Evolutionary conservation across 163 green algal species (phyloP), one percentile per base, ranked within the genome.

Genomic region (Scenedesmus sp.): DNA sequence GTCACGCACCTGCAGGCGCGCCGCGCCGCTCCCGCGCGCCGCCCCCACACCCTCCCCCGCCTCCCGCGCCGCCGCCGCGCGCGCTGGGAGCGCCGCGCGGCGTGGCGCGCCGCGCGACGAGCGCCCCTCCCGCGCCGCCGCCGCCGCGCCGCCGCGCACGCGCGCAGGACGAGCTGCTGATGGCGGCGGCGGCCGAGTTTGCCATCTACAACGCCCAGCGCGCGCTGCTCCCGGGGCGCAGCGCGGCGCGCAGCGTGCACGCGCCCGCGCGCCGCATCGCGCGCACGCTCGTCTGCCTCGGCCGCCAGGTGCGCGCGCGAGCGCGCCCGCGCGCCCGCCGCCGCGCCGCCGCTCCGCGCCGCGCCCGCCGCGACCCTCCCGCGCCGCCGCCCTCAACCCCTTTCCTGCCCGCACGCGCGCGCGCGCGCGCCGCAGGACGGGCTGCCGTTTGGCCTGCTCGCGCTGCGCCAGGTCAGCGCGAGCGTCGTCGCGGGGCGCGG

Each of bases 201-300:
- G 77, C 84, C 1, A 80, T 94, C 20, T 91, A 94, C 69, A 58
- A 89, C 18, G 78, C 78, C 17, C 77, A 82, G 44, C 67, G 81
- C 10, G 70, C 44, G 6, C 58, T 81, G 15, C 54, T 83, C 31
- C 44, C 76, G n/a, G 57, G 57, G 24, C 69, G 86, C 70, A 2
- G 48, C 60, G 24, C 75, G 51, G 17, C 58, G 58, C 47, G 79
- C 47, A 26, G 11, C 42, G 54, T 91, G 47, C 89, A 93, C 69
- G 87, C 87, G 11, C 87, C 91, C 0, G 91, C 91, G 0, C 79
- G 91, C 28, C 86, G 91, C 39, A 67, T 95, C n/a, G 90, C 90
- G 2, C 82, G 91, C 29, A 95, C 89, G 31, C 85, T 92, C 69
- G 86, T 96, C 64, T 86, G 75, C 73, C 79, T 93, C 28, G 91